Base-by-base conservation (phyloP, 345 rosid genomes). In the Sonneratia caseolaris region DNA sequence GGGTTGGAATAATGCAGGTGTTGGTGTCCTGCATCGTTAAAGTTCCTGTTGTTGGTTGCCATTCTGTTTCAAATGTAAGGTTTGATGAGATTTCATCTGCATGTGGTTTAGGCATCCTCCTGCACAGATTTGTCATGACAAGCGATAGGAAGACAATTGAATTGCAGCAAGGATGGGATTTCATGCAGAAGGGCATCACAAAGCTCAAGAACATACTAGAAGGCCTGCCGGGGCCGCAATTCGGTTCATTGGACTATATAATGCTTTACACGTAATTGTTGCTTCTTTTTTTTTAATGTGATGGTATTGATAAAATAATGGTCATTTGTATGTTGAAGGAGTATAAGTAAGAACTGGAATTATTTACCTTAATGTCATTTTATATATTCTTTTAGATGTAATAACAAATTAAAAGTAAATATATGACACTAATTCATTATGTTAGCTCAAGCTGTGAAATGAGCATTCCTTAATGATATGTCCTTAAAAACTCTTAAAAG, bases 151-250 rank as follows among this genome's bases (percentile, higher is more conserved):
- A 77, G 80, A 79, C 83, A 5, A 81, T 82, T 13, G 86, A 83
- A 40, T 74, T 88, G 37, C 89, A 82, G 21, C 79, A 86, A 68
- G 92, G 92, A 83, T 90, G 93, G 92, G 83, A 79, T 40, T 78
- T 75, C 76, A 80, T 90, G 91, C 84, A 81, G 80, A 80, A 80
- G 57, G 93, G 91, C 32, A 84, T 88, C 40, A 78, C 77, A 51
- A 90, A 90, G 82, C 76, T 90, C 70, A 84, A 84, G 84, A 82
- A 81, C 64, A 85, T 90, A 64, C 79, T 90, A 24, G 96, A 90
- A 71, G 89, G 85, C 68, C 71, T 71, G 3, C 76, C 78, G 0
- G 89, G 84, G 76, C 77, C 81, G 0, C 83, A 72, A 73, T 88
- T 88, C 74, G 84, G 73, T 68, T 79, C 96, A 0, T 87, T 85